phyloP scores from a whole-genome alignment of 2,329 filamentous ascomycete genomes.

The Monosporascus sp. region DNA sequence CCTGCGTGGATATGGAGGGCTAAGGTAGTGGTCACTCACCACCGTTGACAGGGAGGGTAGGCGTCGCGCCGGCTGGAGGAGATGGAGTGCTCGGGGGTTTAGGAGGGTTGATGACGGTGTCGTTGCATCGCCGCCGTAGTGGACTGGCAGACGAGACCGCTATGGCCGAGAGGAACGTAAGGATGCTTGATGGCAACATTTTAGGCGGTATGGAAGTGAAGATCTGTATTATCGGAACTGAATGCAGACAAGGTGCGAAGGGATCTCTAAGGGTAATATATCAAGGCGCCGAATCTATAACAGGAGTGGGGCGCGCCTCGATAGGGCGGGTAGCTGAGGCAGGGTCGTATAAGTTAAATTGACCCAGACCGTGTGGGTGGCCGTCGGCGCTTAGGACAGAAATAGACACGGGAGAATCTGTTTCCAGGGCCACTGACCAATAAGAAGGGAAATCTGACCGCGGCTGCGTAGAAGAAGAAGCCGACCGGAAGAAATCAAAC shows the following conservation, averaged over 20 bases:
- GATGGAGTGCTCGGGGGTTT: conserved; percentile 5
- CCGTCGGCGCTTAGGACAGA: conserved; percentile 25
- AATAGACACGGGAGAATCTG: conserved; percentile 12
- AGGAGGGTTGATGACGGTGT: conserved; percentile 1
- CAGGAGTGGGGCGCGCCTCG: too few species aligned
- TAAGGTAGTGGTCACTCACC: conserved; percentile 18
- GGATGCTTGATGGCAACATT: conserved; percentile 23
- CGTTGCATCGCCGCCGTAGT: conserved; percentile 14
- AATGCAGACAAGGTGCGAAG: background rate
- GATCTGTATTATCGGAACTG: conserved; percentile 1
- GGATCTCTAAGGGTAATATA: background rate
- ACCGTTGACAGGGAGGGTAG: conserved; percentile 34
- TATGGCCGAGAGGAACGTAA: conserved; percentile 20
- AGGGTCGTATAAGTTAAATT: conserved; percentile 8
- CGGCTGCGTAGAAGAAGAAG: background rate
- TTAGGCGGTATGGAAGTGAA: conserved; percentile 5
- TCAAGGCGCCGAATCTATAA: background rate
- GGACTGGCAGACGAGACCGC: conserved; percentile 21
- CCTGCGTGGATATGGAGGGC: background rate
- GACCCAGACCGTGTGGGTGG: conserved; percentile 14
- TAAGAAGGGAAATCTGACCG: background rate
- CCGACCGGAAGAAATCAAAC: background rate
- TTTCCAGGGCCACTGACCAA: background rate
- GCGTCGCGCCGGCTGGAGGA: conserved; percentile 12
- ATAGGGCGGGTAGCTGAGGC: background rate